Percentiles rank a stretch among this genome's conserved stretches.
Evolutionary conservation across 164 flowering plant species (phyloP).

Genomic region (Tinospora cordifolia): DNA sequence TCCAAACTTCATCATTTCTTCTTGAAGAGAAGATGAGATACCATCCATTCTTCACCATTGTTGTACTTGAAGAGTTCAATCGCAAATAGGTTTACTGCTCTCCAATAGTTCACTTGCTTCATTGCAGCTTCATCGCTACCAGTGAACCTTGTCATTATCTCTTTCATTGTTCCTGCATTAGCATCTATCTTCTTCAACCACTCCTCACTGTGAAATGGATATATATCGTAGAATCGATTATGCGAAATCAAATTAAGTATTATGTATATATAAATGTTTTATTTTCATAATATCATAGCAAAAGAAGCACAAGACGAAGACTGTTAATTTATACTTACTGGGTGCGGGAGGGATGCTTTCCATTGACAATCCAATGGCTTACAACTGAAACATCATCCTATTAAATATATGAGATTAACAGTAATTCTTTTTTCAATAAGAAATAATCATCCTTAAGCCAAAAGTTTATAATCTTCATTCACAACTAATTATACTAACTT

Average conservation of each 20-base stretch:
- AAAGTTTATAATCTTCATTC: too few relatives aligned
- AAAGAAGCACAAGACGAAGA: background rate
- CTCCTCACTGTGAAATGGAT: background rate
- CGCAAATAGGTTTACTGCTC: conserved; percentile 3
- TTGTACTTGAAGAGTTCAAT: conserved; percentile 7
- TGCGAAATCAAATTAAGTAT: too few relatives aligned
- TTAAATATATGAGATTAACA: background rate
- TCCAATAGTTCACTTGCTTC: conserved; percentile 16
- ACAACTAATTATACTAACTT: too few relatives aligned
- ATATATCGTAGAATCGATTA: too few relatives aligned
- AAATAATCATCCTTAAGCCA: too few relatives aligned
- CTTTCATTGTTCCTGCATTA: background rate
- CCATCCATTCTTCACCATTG: conserved; percentile 20
- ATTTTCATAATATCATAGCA: too few relatives aligned
- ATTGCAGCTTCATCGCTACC: conserved; percentile 5
- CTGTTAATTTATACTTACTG: background rate
- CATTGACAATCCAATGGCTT: conserved; percentile 22
- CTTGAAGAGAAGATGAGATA: conserved; percentile 14
- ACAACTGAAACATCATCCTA: conserved; percentile 22
- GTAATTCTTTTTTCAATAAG: too few relatives aligned
- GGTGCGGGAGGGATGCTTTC: conserved; percentile 17
- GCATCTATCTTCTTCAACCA: background rate
- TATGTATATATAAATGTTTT: too few relatives aligned
- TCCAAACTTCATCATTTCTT: conserved; percentile 9
- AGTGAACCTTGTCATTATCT: background rate